Conservation (phyloP, 2,329 filamentous ascomycete species). For the Drechmeria coniospora region DNA sequence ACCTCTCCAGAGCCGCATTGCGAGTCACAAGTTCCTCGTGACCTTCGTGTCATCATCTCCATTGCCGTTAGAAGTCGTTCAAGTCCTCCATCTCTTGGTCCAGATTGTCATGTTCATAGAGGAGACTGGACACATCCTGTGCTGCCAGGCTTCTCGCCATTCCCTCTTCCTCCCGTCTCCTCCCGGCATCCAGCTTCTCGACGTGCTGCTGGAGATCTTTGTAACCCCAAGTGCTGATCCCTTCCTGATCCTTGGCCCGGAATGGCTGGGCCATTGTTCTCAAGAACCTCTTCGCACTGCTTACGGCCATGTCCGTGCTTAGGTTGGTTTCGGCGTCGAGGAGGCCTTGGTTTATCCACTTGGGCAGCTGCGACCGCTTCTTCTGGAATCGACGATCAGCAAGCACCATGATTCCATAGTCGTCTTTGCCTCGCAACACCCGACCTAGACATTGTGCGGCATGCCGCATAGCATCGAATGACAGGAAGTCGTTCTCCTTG, state of each 20-base stretch:
- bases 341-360: constrained; percentile 89
- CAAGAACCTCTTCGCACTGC: constrained; percentile 76
- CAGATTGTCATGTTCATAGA: constrained; percentile 36
- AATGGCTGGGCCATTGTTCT: constrained; percentile 88
- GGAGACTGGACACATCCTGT: constrained; percentile 8
- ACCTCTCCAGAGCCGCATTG: too few relatives aligned
- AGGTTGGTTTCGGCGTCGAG: constrained; percentile 76
- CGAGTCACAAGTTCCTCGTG: too few relatives aligned
- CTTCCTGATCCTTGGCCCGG: constrained; percentile 67
- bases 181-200: constrained; percentile 55
- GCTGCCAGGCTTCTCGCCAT: constrained; percentile 12
- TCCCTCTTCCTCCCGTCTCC: constrained; percentile 46
- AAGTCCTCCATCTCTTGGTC: constrained; percentile 42
- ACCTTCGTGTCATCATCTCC: too few relatives aligned
- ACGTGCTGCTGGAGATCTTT: constrained; percentile 66
- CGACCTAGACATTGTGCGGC: constrained; percentile 92
- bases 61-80: constrained; percentile 21
- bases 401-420: constrained; percentile 99
- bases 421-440: constrained; percentile 89
- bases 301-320: constrained; percentile 89
- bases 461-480: constrained; percentile 98
- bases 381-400: constrained; percentile 88
- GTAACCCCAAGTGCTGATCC: constrained; percentile 82
- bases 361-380: constrained; percentile 78
- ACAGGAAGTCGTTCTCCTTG: constrained; percentile 91